Base-by-base conservation (phyloP, 208 protist genomes). In the Trypanosoma lewisi region DNA sequence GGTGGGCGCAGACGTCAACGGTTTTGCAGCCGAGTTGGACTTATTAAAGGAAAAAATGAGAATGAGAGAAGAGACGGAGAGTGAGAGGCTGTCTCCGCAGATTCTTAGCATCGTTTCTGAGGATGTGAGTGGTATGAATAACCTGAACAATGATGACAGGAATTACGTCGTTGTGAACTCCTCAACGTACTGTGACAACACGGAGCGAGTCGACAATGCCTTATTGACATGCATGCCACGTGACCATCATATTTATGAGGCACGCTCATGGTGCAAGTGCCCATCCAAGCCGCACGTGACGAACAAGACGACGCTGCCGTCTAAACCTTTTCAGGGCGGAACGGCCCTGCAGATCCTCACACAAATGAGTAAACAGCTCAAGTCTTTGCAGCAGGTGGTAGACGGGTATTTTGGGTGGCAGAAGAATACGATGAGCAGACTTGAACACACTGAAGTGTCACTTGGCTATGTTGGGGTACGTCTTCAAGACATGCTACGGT, bases 331-430 rank as follows among this genome's bases (percentile, higher is more conserved):
- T 25, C 48, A 61, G 17, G 34, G 61, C 6, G 49, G 52, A 4
- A 19, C 71, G 16, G 57, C 19, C 17, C n/a, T 77, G 31, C 53
- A 66, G 2, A 65, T 77, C 23, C 51, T 77, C 30, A 21, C 52
- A 30, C 71, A 72, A 37, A 63, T 77, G 56, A 72, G 45, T 36
- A 77, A 67, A 25, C 71, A 77, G 33, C 55, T 67, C 2, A 71
- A 72, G 37, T 7, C 34, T 6, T 17, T 77, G 19, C 71, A 77
- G 50, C 56, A 61, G 14, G 64, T 56, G 31, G 25, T 77, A 37
- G 58, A 66, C 14, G 63, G 59, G 31, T 28, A 44, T 23, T 30
- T 6, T 12, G 0, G 16, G 2, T 30, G 19, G 12, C 21, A 67
- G 19, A 19, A 30, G 7, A 34, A 56, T 14, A 36, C 49, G 45